phyloP scores from a whole-genome alignment of 805 yeast species.

The Saccharomycopsis sp. region DNA sequence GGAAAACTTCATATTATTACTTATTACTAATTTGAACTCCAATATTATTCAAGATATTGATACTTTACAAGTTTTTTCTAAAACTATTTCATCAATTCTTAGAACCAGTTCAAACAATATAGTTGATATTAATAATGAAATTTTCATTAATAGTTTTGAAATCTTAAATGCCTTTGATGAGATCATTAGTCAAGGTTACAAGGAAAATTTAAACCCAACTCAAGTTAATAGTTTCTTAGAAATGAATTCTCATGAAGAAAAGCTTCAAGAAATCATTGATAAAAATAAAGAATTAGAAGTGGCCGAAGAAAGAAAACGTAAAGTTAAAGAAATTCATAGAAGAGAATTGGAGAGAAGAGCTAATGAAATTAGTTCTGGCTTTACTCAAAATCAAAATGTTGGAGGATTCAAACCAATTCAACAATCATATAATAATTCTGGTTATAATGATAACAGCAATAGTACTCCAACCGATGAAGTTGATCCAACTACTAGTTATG shows the following conservation, averaged over 20 bases:
- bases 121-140: constrained; percentile 65
- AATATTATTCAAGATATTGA: constrained; percentile 92
- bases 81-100: constrained; percentile 66
- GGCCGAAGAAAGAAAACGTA: constrained; percentile 90
- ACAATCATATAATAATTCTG: no score
- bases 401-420: no score
- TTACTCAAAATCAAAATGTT: constrained; percentile 12
- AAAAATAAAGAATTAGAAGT: constrained; percentile 96
- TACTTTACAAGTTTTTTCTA: constrained; percentile 77
- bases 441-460: constrained; percentile 7
- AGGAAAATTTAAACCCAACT: constrained; percentile 69
- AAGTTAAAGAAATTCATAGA: constrained; percentile 83
- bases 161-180: constrained; percentile 90
- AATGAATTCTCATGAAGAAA: constrained; percentile 98
- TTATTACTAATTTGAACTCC: constrained; percentile 83
- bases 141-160: constrained; percentile 78
- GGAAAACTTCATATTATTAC: constrained; percentile 84
- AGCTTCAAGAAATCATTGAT: constrained; percentile 95
- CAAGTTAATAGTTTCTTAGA: constrained; percentile 86
- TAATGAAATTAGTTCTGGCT: constrained; percentile 30
- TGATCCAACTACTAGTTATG: constrained; percentile 20
- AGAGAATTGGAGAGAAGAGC: constrained; percentile 60
- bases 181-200: constrained; percentile 79
- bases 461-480: constrained; percentile 6
- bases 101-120: constrained; percentile 24